Base-by-base conservation (phyloP, 2,329 filamentous ascomycete genomes). In the Scytalidium lignicola region DNA sequence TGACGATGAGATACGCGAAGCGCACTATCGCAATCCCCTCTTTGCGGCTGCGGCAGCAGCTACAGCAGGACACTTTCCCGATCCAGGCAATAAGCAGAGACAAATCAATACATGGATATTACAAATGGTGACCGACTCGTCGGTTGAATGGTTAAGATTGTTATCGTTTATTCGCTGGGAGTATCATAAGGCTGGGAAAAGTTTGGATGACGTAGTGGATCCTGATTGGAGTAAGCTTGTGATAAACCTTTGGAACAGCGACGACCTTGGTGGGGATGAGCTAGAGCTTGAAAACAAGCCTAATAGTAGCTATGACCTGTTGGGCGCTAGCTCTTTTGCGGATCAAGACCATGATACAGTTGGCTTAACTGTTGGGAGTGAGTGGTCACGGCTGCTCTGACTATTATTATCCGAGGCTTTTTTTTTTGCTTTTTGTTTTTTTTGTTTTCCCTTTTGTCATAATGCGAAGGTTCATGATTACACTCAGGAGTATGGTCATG, bases 1-100 rank as follows among this genome's bases (percentile, higher is more conserved):
- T 9, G 52, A 54, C 43, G 58, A 58, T 4, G 51, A 50, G 4
- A 46, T 60, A 12, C 18, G 55, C n/a, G 54, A 60, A 26, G 52
- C 46, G 17, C 39, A 41, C 18, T 55, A 58, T 42, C 50, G 55
- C n/a, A 55, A 48, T 3, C 51, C 54, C 26, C 49, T 60, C 2
- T 51, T 47, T n/a, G 17, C 50, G 1, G 59, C 58, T 1, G 51
- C 42, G 15, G n/a, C 6, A 15, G 32, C n/a, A 37, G 32, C 32
- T 37, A 15, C n/a, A n/a, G n/a, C n/a, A n/a, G n/a, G n/a, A n/a
- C n/a, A n/a, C n/a, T n/a, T n/a, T n/a, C n/a, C n/a, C n/a, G n/a
- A n/a, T n/a, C n/a, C n/a, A n/a, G n/a, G n/a, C n/a, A n/a, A n/a
- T n/a, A n/a, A n/a, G n/a, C n/a, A n/a, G n/a, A 37, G 5, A 5